phyloP scores from a whole-genome alignment of 345 rosid genomes.

The Dimocarpus longan region DNA sequence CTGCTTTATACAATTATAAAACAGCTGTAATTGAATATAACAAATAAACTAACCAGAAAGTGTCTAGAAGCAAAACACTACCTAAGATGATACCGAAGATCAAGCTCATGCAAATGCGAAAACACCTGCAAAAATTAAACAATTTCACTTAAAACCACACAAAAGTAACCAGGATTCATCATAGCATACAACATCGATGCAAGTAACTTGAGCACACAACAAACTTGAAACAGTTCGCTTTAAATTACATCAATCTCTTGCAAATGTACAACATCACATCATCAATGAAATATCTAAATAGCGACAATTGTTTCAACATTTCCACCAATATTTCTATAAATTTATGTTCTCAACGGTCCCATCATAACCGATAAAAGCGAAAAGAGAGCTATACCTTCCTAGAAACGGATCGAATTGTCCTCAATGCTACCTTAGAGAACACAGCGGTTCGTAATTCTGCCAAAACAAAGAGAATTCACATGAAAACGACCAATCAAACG shows the following conservation, averaged over 20 bases:
- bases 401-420: constrained; percentile 91
- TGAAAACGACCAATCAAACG: not conserved
- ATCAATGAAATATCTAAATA: not conserved
- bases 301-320: not conserved
- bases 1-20: not conserved
- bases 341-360: not conserved
- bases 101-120: constrained; percentile 93
- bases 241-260: not conserved
- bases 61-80: constrained; percentile 27
- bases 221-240: not conserved
- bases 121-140: constrained; percentile 60
- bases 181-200: not conserved
- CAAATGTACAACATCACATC: not conserved
- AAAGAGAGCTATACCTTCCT: constrained; percentile 64
- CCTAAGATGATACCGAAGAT: constrained; percentile 92
- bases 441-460: constrained; percentile 96
- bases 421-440: constrained; percentile 86
- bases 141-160: not conserved
- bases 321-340: not conserved
- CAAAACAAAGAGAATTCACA: constrained; percentile 21
- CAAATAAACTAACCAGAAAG: not conserved
- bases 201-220: not conserved
- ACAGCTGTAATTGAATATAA: not conserved
- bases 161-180: not conserved
- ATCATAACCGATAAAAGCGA: not conserved